Evolutionary conservation across 805 yeast genomes (phyloP).

Genomic region (Starmerella powellii): DNA sequence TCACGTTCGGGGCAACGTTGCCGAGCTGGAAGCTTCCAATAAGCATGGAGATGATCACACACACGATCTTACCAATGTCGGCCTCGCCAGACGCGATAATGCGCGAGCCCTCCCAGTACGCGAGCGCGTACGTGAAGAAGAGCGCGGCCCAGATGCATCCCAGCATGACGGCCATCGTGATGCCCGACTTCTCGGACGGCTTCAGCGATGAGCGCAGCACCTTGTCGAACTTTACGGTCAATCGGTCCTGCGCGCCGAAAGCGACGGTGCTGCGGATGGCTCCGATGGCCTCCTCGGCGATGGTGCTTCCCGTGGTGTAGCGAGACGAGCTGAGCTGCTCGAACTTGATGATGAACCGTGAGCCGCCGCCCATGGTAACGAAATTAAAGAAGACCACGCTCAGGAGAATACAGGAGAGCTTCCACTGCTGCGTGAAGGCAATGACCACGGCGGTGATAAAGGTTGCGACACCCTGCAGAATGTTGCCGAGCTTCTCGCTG

Average conservation of each 20-base stretch:
- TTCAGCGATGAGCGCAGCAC: conserved; percentile 24
- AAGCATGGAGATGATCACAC: conserved; percentile 32
- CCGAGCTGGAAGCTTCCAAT: conserved; percentile 36
- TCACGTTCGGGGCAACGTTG: conserved; percentile 32
- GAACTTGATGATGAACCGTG: conserved; percentile 27
- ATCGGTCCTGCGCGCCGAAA: conserved; percentile 32
- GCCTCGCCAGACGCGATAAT: conserved; percentile 28
- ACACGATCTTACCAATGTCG: conserved; percentile 29
- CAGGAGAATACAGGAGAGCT: conserved; percentile 29
- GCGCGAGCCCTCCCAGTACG: conserved; percentile 36
- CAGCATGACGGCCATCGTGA: conserved; percentile 28
- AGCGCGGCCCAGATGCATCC: conserved; percentile 31
- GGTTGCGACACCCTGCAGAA: conserved; percentile 31
- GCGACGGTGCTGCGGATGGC: conserved; percentile 34
- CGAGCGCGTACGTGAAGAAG: conserved; percentile 32
- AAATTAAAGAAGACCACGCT: conserved; percentile 29
- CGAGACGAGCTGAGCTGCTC: conserved; percentile 20
- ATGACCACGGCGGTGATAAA: conserved; percentile 32
- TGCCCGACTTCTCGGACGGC: conserved; percentile 24
- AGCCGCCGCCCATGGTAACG: conserved; percentile 25
- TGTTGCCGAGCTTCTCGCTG: conserved; percentile 33
- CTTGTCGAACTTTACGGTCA: conserved; percentile 27
- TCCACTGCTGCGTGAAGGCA: conserved; percentile 30
- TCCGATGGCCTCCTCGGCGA: conserved; percentile 35
- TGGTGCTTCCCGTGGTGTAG: conserved; percentile 28